A percentile compares a stretch with the other conserved stretches of the same genome.
Evolutionary conservation across 2,329 filamentous ascomycete species (phyloP).

Genomic region (Delphinella strobiligena): DNA sequence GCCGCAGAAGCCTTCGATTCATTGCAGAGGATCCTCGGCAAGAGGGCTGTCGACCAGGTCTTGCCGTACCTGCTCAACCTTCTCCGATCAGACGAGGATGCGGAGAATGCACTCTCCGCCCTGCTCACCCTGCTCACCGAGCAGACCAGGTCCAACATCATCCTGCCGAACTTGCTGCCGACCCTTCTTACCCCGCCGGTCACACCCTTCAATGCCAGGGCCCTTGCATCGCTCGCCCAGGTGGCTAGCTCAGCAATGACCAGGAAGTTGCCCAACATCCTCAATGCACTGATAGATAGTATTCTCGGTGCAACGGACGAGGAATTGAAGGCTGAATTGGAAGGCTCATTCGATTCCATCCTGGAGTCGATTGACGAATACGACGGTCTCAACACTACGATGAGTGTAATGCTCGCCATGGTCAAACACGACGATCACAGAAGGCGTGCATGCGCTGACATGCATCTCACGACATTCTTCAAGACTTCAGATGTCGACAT

Average conservation of each 20-base stretch:
- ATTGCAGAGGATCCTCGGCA: slow-evolving; percentile 84
- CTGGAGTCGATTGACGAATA: slow-evolving; percentile 89
- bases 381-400: slow-evolving; percentile 87
- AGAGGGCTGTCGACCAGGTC: slow-evolving; percentile 89
- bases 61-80: slow-evolving; percentile 83
- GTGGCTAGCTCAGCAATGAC: slow-evolving; percentile 89
- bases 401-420: slow-evolving; percentile 81
- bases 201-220: slow-evolving; percentile 86
- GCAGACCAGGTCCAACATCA: slow-evolving; percentile 86
- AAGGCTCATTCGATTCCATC: slow-evolving; percentile 75
- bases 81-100: slow-evolving; percentile 73
- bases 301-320: slow-evolving; percentile 69
- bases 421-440: slow-evolving; percentile 88
- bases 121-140: slow-evolving; percentile 91
- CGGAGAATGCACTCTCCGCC: slow-evolving; percentile 83
- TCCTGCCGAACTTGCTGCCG: slow-evolving; percentile 88
- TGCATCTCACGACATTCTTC: slow-evolving; percentile 81
- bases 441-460: slow-evolving; percentile 64
- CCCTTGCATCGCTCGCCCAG: slow-evolving; percentile 81
- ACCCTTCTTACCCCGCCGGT: slow-evolving; percentile 85
- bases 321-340: slow-evolving; percentile 60
- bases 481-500: slow-evolving; percentile 70
- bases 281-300: slow-evolving; percentile 91
- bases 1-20: slow-evolving; percentile 96
- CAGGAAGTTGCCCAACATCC: slow-evolving; percentile 72